These are phyloP conservation scores for Penicillium desertorum DNA, from an alignment of 495 filamentous ascomycete genomes.

Conservation along the genomic window DNA sequence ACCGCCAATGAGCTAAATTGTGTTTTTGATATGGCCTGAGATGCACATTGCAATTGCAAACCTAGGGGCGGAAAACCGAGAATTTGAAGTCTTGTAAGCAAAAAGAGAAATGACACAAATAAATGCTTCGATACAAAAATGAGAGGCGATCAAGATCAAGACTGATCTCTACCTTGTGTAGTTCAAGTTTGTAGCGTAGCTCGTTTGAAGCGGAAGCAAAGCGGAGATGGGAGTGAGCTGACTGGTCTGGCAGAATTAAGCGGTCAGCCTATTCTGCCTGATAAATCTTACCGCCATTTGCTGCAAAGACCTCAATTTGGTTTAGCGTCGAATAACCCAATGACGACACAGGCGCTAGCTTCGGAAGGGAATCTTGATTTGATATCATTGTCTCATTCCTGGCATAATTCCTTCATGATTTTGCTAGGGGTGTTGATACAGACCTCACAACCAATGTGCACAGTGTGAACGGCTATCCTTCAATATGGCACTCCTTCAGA, in stretches of 20 bases:
- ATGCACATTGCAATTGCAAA: slow-evolving; percentile 16
- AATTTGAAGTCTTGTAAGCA: background rate
- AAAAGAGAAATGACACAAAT: background rate
- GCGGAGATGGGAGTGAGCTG: background rate
- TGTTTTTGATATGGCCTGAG: slow-evolving; percentile 16
- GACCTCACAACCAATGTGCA: background rate
- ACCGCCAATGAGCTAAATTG: slow-evolving; percentile 20
- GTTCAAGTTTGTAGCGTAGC: slow-evolving; percentile 11
- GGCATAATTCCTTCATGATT: background rate
- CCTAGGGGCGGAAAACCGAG: background rate
- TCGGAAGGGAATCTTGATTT: background rate
- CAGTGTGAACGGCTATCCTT: slow-evolving; percentile 5
- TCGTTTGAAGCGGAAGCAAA: slow-evolving; percentile 8
- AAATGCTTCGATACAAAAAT: background rate
- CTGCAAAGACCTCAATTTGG: background rate
- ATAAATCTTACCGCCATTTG: background rate
- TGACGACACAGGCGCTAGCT: slow-evolving; percentile 13
- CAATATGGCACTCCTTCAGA: slow-evolving; percentile 71
- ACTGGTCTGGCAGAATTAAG: slow-evolving; percentile 6
- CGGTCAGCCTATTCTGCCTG: background rate
- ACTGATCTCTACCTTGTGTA: slow-evolving; percentile 6
- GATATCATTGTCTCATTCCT: background rate
- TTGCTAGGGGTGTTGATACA: background rate
- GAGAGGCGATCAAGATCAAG: background rate
- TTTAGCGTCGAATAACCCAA: background rate